phyloP scores from a whole-genome alignment of 345 rosid species.

The Theobroma cacao region DNA sequence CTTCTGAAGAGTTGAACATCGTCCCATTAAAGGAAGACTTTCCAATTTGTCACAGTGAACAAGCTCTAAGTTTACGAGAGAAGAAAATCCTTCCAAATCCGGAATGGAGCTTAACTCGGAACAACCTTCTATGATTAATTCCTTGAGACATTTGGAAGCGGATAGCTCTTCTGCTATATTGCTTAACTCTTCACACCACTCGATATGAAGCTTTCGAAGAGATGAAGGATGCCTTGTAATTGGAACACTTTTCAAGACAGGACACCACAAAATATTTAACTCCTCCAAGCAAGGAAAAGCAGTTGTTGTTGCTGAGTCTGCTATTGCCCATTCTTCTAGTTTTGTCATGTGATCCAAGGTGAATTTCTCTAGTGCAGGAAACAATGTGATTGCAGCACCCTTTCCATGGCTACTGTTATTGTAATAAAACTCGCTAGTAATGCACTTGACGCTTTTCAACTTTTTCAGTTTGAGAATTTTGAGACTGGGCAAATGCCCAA shows the following conservation, averaged over 20 bases:
- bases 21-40: background rate
- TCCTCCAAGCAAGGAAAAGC: background rate
- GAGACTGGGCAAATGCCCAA: background rate
- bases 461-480: background rate
- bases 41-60: background rate
- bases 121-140: background rate
- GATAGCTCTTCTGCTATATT: no score
- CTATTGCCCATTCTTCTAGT: no score
- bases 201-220: no score
- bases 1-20: background rate
- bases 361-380: background rate
- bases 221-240: background rate
- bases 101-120: background rate
- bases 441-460: background rate
- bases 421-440: background rate
- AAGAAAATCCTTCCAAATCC: background rate
- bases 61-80: background rate
- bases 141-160: background rate
- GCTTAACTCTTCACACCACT: no score
- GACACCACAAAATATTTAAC: background rate
- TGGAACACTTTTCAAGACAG: background rate
- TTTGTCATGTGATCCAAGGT: no score
- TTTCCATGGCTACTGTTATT: background rate
- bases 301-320: background rate
- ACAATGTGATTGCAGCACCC: background rate